phyloP scores from a whole-genome alignment of 805 yeast genomes.

The Pichia exigua region DNA sequence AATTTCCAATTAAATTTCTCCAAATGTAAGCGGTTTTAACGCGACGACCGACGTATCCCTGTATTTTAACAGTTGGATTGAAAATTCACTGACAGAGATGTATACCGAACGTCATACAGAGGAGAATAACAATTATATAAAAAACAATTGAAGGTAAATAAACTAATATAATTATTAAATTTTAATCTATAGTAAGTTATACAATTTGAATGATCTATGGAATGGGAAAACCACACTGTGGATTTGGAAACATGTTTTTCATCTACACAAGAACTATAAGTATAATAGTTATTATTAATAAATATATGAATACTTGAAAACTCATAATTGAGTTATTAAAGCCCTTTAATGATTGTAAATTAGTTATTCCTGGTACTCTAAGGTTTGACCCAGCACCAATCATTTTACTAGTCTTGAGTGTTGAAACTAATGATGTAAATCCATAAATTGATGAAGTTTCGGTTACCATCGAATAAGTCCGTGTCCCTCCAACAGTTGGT shows the following conservation, averaged over 20 bases:
- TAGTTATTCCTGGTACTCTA: not conserved
- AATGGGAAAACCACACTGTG: not conserved
- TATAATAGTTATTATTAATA: not conserved
- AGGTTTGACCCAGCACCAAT: slow-evolving; percentile 2
- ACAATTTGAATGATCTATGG: too few relatives aligned
- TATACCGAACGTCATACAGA: too few relatives aligned
- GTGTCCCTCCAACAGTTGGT: not conserved
- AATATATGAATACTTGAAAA: not conserved
- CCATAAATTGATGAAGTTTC: slow-evolving; percentile 10
- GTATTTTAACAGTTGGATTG: too few relatives aligned
- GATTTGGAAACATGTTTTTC: not conserved
- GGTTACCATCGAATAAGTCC: not conserved
- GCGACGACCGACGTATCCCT: not conserved
- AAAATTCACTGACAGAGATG: too few relatives aligned
- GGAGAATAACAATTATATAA: too few relatives aligned
- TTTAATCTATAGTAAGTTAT: not conserved
- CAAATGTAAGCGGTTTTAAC: not conserved
- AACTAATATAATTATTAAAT: not conserved
- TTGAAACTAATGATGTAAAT: slow-evolving; percentile 9
- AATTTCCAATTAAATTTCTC: not conserved
- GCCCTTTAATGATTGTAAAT: not conserved
- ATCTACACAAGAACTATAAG: not conserved
- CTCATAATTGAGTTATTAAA: not conserved
- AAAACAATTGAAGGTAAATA: not conserved
- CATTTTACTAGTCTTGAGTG: not conserved